Conservation (phyloP, 352 stramenopile genomes). For the Phytophthora cryptogea region DNA sequence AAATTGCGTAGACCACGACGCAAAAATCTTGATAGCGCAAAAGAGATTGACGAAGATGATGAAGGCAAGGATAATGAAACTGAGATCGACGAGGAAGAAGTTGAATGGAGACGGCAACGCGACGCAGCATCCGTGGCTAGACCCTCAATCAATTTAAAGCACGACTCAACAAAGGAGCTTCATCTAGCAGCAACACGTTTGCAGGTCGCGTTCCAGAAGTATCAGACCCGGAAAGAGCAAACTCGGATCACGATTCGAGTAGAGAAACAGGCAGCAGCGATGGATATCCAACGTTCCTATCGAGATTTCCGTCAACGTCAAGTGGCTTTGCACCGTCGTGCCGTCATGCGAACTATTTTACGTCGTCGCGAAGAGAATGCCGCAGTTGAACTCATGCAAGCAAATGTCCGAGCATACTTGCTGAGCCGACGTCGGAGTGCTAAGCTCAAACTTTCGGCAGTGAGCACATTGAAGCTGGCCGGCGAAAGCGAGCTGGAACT, state of each 20-base stretch:
- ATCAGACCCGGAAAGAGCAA: constrained; percentile 58
- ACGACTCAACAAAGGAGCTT: constrained; percentile 49
- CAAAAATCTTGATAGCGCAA: neutral
- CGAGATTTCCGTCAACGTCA: constrained; percentile 60
- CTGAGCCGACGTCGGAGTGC: constrained; percentile 43
- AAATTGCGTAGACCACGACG: constrained; percentile 3
- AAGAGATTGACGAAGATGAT: neutral
- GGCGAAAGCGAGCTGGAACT: constrained; percentile 17
- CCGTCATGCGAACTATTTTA: constrained; percentile 55
- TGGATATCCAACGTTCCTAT: constrained; percentile 72
- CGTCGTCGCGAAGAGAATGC: constrained; percentile 51
- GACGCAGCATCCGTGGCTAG: constrained; percentile 20
- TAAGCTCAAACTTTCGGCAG: constrained; percentile 15
- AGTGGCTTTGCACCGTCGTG: constrained; percentile 53
- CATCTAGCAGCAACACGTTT: constrained; percentile 53
- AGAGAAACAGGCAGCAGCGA: constrained; percentile 56
- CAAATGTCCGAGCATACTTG: constrained; percentile 66
- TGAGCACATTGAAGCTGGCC: neutral
- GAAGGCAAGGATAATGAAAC: constrained; percentile 17
- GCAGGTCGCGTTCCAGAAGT: constrained; percentile 66
- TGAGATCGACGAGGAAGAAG: constrained; percentile 42
- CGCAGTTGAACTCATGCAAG: constrained; percentile 64
- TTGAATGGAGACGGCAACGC: constrained; percentile 42
- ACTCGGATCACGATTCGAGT: constrained; percentile 43
- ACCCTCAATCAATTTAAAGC: constrained; percentile 20